Evolutionary conservation across 1,284 basidiomycete species (phyloP), one percentile per base, ranked within the genome.

Genomic region (Fistulina hepatica): DNA sequence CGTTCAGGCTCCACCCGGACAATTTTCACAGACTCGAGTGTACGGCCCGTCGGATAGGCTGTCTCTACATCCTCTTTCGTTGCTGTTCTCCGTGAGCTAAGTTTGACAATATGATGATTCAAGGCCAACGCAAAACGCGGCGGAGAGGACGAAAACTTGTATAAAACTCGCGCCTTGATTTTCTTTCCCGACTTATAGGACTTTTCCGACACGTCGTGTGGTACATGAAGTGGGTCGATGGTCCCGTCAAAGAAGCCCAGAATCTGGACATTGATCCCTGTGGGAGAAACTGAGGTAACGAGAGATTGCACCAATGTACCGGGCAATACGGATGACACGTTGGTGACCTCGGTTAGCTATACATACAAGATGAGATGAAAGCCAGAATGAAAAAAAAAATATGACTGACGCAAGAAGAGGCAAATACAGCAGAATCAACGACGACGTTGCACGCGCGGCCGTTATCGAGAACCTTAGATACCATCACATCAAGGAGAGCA

Each of bases 221-320:
- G 67, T 15, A 97, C 62, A 59, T 98, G 93, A 44, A 81, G 74
- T 30, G 78, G 64, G 54, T 97, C 92, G 36, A 92, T 73, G 0
- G 91, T 94, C 21, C 90, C 94, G 35, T 91, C 82, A 57, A 93
- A 97, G 60, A 89, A 94, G 2, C 93, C 94, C 21, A 93, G 73
- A 15, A 97, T 69, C 60, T 94, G 92, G 34, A 98, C 67, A 52
- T 88, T 88, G 36, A 98, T 64, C 17, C 97, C 95, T 15, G 67
- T 69, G 12, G 81, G 68, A 25, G 80, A 66, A n/a, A 85, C 70
- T 6, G 79, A 76, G 3, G 91, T 97, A 42, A 98, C 69, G 21
- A 97, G 68, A 12, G 74, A 79, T 54, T 83, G 79, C n/a, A 94
- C 88, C 9, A 93, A 70, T 19, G 74, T 68, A 6, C 93, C 92